Evolutionary conservation across 148 eudicot species (phyloP).

Genomic region (Cornus suecica): DNA sequence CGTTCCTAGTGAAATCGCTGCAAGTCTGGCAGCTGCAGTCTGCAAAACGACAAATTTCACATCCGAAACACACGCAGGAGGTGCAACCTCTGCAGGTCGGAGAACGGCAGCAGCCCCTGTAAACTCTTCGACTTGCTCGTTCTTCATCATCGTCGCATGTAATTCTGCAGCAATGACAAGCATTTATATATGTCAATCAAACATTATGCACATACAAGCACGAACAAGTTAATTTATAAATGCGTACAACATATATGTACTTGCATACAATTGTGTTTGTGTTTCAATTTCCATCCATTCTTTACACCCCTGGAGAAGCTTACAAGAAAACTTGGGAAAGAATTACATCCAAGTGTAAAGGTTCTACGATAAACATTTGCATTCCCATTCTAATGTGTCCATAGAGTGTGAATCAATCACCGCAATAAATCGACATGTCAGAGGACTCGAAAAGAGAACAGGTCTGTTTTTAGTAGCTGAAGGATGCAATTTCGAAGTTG

Average conservation of each 20-base stretch:
- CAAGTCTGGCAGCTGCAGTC: constrained; percentile 68
- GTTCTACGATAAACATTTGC: neutral
- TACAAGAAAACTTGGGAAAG: neutral
- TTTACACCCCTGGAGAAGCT: neutral
- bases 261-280: neutral
- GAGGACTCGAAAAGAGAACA: neutral
- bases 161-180: constrained; percentile 27
- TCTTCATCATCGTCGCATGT: constrained; percentile 64
- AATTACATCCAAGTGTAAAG: neutral
- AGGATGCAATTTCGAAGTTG: neutral
- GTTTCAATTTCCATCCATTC: neutral
- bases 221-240: neutral
- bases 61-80: constrained; percentile 74
- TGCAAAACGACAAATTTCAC: constrained; percentile 60
- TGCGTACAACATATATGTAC: neutral
- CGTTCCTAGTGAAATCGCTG: constrained; percentile 54
- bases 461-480: neutral
- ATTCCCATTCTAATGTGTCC: neutral
- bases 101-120: constrained; percentile 51
- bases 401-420: neutral
- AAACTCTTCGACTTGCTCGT: constrained; percentile 55
- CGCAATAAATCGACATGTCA: neutral
- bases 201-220: neutral
- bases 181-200: neutral
- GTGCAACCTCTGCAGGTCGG: constrained; percentile 68